A percentile compares a stretch with the other conserved stretches of the same genome.
These are phyloP conservation scores for Penicillium sp. DNA, from an alignment of 2,329 filamentous ascomycete species.

Conservation along the genomic window DNA sequence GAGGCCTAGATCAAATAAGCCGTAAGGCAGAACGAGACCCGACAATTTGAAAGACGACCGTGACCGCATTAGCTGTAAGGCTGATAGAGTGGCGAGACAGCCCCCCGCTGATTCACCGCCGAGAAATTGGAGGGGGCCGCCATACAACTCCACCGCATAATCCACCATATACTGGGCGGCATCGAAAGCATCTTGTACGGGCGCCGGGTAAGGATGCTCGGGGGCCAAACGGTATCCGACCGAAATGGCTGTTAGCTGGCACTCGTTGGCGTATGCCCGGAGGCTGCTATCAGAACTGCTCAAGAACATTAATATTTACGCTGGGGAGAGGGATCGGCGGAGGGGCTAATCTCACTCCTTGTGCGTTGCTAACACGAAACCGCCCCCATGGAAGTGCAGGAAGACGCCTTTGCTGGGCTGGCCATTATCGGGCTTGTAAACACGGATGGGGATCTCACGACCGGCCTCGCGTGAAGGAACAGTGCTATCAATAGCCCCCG, in stretches of 20 bases:
- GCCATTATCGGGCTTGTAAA: slow-evolving; percentile 51
- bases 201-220: slow-evolving; percentile 57
- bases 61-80: background rate
- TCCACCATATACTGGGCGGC: background rate
- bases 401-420: slow-evolving; percentile 46
- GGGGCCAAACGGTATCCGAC: slow-evolving; percentile 61
- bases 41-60: background rate
- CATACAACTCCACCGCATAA: background rate
- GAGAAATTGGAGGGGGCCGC: background rate
- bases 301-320: background rate
- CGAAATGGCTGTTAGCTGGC: slow-evolving; percentile 51
- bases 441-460: slow-evolving; percentile 52
- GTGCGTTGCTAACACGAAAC: slow-evolving; percentile 38
- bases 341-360: background rate
- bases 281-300: slow-evolving; percentile 48
- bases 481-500: slow-evolving; percentile 46
- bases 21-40: background rate
- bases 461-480: slow-evolving; percentile 54
- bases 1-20: background rate
- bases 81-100: background rate
- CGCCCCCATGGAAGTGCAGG: slow-evolving; percentile 58
- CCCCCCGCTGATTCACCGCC: background rate
- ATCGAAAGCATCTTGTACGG: background rate
- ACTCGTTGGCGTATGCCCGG: slow-evolving; percentile 50
- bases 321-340: too few relatives aligned